A percentile compares a stretch with the other conserved stretches of the same genome.
Evolutionary conservation across 371 early-diverging fungal genomes (phyloP).

Genomic region (Mortierella sp.): DNA sequence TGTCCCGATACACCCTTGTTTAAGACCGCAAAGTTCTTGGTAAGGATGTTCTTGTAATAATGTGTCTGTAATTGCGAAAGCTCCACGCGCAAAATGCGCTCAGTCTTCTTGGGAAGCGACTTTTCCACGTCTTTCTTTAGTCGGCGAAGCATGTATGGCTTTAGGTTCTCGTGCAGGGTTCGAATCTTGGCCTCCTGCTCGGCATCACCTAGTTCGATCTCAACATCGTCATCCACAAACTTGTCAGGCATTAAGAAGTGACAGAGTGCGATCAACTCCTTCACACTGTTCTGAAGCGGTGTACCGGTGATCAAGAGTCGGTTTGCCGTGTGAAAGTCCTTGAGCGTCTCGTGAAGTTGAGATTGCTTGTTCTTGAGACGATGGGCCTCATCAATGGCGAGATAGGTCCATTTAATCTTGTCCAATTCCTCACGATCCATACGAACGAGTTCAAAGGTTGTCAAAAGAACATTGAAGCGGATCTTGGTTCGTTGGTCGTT

Average conservation of each 20-base stretch:
- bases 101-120: constrained; percentile 94
- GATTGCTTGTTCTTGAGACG: constrained; percentile 91
- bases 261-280: constrained; percentile 84
- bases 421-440: constrained; percentile 88
- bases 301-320: constrained; percentile 91
- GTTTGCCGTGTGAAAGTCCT: constrained; percentile 79
- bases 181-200: constrained; percentile 87
- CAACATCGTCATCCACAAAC: constrained; percentile 76
- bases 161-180: constrained; percentile 84
- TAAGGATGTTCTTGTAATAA: constrained; percentile 93
- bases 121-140: constrained; percentile 98
- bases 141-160: constrained; percentile 93
- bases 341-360: constrained; percentile 85
- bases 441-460: constrained; percentile 95
- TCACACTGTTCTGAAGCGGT: constrained; percentile 89
- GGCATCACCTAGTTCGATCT: constrained; percentile 64
- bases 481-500: constrained; percentile 59
- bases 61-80: constrained; percentile 90
- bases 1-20: constrained; percentile 83
- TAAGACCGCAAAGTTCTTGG: constrained; percentile 92
- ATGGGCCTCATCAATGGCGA: constrained; percentile 94
- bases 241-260: constrained; percentile 88
- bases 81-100: constrained; percentile 94
- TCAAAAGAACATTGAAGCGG: constrained; percentile 93
- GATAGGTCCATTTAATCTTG: constrained; percentile 83